Evolutionary conservation across 2,329 filamentous ascomycete species (phyloP).

Genomic region (Pseudogymnoascus sp.): DNA sequence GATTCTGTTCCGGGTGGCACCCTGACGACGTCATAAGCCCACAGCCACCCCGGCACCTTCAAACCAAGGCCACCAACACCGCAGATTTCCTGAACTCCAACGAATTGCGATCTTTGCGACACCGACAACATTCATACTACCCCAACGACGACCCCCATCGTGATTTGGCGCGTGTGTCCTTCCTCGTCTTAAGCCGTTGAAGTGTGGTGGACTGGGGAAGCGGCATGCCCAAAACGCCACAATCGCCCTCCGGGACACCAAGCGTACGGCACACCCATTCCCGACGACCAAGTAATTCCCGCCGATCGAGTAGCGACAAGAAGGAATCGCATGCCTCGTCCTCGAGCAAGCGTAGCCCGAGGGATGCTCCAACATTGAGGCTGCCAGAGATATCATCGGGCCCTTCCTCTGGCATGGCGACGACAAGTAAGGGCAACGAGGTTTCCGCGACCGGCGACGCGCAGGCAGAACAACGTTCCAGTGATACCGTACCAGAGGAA

Average conservation of each 20-base stretch:
- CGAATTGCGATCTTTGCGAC: slow-evolving; percentile 6
- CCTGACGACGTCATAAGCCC: slow-evolving; percentile 13
- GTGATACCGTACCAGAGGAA: slow-evolving; percentile 9
- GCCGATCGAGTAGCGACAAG: slow-evolving; percentile 24
- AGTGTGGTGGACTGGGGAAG: slow-evolving; percentile 14
- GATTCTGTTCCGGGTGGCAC: slow-evolving; percentile 9
- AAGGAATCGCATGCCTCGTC: slow-evolving; percentile 17
- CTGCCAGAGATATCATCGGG: slow-evolving; percentile 21
- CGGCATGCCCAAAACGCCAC: slow-evolving; percentile 27
- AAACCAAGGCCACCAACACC: slow-evolving; percentile 10
- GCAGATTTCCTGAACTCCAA: slow-evolving; percentile 8
- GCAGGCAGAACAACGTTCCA: background rate
- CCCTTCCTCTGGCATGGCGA: slow-evolving; percentile 18
- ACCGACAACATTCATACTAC: background rate
- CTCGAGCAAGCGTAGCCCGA: slow-evolving; percentile 24
- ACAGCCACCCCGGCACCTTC: slow-evolving; percentile 3
- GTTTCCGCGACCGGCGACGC: slow-evolving; percentile 8
- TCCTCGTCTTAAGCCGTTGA: slow-evolving; percentile 9
- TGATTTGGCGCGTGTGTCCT: background rate
- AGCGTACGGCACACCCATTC: slow-evolving; percentile 20
- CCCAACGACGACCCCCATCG: background rate
- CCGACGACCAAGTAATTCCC: slow-evolving; percentile 19
- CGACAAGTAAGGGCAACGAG: slow-evolving; percentile 12
- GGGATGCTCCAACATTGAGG: slow-evolving; percentile 13
- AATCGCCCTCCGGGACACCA: slow-evolving; percentile 28